Base-by-base conservation (phyloP, 352 stramenopile species). In the Pythium periplocum region DNA sequence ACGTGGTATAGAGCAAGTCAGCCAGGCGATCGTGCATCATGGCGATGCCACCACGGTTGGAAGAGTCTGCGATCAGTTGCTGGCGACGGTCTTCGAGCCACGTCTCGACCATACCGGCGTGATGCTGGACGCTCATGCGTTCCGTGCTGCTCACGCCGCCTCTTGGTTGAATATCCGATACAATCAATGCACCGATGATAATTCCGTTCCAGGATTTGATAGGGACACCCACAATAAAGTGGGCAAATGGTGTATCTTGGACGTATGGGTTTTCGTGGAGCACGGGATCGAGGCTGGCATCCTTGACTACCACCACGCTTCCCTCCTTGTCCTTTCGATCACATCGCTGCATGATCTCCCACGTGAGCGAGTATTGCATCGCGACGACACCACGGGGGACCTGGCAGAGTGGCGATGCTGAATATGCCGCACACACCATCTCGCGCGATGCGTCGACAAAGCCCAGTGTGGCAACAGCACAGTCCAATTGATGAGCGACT, bases 391-490 rank as follows among this genome's bases (percentile, higher is more conserved):
- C 78, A 26, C 57, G 57, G 4, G 57, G 38, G 4, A 64, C 57
- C 35, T 59, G 57, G 36, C 57, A 59, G 8, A 59, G 44, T 36
- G 57, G 51, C 26, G 57, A 64, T 6, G 57, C 51, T 30, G 57
- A 64, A 37, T 77, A 83, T 17, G 69, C 69, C 0, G 78, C 70
- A 43, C 79, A 83, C 36, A 88, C 65, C 46, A 79, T 82, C 52
- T 88, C 78, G 33, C 75, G 75, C 12, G 51, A 61, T 2, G 68
- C 67, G 48, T 88, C 78, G 12, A 88, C 73, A 33, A 88, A 88
- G 48, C 78, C 79, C 31, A 88, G 77, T 12, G 75, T 74, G 3
- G 73, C 61, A n/a, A 88, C 53, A 4, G 62, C 68, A 51, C 78
- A 86, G 51, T 61, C 64, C 30, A 77, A 40, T 45, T 71, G 61